Percentiles rank a stretch among this genome's conserved stretches.
phyloP scores from a whole-genome alignment of 2,329 filamentous ascomycete species.

The Pyrenophora seminiperda region DNA sequence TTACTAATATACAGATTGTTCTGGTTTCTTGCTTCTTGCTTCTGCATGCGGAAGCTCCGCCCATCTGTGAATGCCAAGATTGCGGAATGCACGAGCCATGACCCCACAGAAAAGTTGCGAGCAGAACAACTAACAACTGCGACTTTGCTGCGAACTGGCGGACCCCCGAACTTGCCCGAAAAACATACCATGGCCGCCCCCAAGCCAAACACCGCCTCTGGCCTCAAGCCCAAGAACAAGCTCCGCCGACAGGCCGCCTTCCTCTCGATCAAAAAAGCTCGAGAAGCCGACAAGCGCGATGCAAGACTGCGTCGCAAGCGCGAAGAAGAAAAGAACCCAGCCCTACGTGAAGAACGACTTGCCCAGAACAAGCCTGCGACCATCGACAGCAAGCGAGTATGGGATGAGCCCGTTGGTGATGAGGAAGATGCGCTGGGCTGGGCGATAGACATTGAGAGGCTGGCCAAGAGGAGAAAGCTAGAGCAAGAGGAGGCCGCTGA shows the following conservation, averaged over 20 bases:
- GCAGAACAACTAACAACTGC: neutral
- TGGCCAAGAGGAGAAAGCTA: conserved; percentile 52
- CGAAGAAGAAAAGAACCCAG: conserved; percentile 83
- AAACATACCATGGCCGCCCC: conserved; percentile 55
- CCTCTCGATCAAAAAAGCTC: conserved; percentile 77
- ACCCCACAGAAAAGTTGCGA: conserved; percentile 25
- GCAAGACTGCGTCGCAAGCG: conserved; percentile 78
- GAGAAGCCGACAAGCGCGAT: conserved; percentile 75
- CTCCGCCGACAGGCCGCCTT: conserved; percentile 77
- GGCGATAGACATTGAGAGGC: conserved; percentile 53
- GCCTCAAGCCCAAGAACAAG: conserved; percentile 73
- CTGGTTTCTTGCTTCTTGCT: conserved; percentile 14
- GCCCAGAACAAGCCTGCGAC: conserved; percentile 72
- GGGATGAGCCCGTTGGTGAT: conserved; percentile 66
- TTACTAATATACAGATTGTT: conserved; percentile 28
- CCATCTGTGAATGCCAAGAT: conserved; percentile 13
- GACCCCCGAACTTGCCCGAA: neutral
- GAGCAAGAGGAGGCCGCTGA: conserved; percentile 45
- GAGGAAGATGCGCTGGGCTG: conserved; percentile 51
- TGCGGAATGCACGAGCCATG: conserved; percentile 11
- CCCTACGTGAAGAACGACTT: conserved; percentile 72
- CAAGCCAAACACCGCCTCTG: conserved; percentile 53
- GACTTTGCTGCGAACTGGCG: neutral
- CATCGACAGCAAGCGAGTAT: conserved; percentile 64
- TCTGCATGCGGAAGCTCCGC: conserved; percentile 3